Evolutionary conservation across 1,139 yeast genomes (phyloP), one percentile per base, ranked within the genome.

Genomic region (Arxiozyma slooffiae): DNA sequence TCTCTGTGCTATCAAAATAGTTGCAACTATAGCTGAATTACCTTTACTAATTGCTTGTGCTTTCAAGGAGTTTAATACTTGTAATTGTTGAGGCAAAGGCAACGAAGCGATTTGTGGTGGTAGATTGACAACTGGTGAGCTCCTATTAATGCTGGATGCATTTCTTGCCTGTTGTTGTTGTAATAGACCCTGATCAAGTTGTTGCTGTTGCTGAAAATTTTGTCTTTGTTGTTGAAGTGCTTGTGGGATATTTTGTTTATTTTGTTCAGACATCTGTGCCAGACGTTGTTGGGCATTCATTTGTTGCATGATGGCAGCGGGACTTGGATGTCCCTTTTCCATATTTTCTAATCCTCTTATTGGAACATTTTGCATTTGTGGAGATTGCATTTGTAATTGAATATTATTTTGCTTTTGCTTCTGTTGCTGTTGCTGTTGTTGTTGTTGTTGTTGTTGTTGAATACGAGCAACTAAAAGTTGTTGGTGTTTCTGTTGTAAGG

Each of bases 221-320:
- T 18, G 45, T 24, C 24, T 21, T 26, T 41, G 46, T 21, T 42
- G 47, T 38, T 43, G 52, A 41, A 41, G 41, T 18, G 39, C 44
- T 39, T 53, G 44, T 17, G 46, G 16, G 14, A 26, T 20, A 36
- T 26, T 39, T 34, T 46, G 42, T 39, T 39, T 24, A 4, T 34
- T 41, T 26, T 47, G 49, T 42, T 41, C 46, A 22, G 41, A 24
- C 44, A 42, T 30, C 40, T 47, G 53, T 7, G 53, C 49, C 11
- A 47, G 49, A 7, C 47, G 44, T 57, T 76, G 77, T 59, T 64
- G 69, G 51, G 76, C 73, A 57, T 77, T 68, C 53, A 77, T 74
- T 54, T 76, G 76, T 41, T 75, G 70, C 48, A 45, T 50, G 4
- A 46, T 46, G 4, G 48, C 40, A 37, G 47, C 49, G 17, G 52